Conservation (phyloP, 352 stramenopile species). For the Phytophthora multivora region DNA sequence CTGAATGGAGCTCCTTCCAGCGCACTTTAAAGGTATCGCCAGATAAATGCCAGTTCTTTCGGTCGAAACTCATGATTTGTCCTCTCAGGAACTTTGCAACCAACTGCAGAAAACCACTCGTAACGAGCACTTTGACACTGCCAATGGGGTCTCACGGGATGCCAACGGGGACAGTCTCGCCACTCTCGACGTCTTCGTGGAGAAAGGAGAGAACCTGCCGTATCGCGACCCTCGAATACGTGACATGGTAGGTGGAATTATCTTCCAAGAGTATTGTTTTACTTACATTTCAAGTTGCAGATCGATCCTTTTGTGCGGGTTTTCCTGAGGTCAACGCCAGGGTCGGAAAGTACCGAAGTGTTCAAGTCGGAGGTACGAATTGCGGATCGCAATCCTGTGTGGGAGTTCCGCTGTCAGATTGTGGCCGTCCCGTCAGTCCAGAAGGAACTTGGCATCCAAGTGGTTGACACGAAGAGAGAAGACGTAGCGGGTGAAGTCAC, state of each 20-base stretch:
- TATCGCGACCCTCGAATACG: conserved; percentile 46
- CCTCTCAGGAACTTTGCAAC: conserved; percentile 28
- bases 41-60: background rate
- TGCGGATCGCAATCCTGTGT: conserved; percentile 50
- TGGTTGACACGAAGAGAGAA: conserved; percentile 51
- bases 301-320: conserved; percentile 63
- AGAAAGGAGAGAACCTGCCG: conserved; percentile 56
- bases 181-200: conserved; percentile 41
- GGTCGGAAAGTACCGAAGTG: conserved; percentile 1
- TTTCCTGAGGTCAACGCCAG: conserved; percentile 31
- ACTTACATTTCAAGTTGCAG: conserved; percentile 24
- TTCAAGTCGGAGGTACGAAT: conserved; percentile 48
- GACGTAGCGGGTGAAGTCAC: conserved; percentile 57
- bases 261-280: background rate
- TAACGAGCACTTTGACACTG: conserved; percentile 39
- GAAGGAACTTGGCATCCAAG: conserved; percentile 50
- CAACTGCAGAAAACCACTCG: conserved; percentile 17
- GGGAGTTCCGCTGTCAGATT: conserved; percentile 43
- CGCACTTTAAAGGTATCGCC: conserved; percentile 33
- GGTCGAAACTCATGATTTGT: background rate
- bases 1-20: conserved; percentile 38
- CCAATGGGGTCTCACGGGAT: conserved; percentile 33
- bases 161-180: conserved; percentile 38
- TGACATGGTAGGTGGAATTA: conserved; percentile 39
- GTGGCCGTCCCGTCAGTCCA: conserved; percentile 42